Evolutionary conservation across 2,329 filamentous ascomycete genomes (phyloP).

Genomic region (Scedosporium dehoogii): DNA sequence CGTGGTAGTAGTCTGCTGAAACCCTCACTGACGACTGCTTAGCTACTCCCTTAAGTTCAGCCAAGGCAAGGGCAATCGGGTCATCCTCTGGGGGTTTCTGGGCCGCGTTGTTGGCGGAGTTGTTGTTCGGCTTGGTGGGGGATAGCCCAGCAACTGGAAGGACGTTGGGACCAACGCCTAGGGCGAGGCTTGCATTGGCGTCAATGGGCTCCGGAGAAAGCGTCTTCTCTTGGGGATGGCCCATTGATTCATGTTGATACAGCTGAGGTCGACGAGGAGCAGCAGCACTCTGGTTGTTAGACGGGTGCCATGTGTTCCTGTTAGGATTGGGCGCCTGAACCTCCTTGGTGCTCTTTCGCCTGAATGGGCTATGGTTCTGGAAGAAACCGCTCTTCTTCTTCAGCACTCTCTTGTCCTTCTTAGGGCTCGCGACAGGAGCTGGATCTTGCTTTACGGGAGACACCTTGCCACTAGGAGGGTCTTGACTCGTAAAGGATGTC

Average conservation of each 20-base stretch:
- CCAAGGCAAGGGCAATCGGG: slow-evolving; percentile 84
- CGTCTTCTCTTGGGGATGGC: slow-evolving; percentile 28
- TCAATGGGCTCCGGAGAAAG: slow-evolving; percentile 78
- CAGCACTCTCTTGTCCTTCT: slow-evolving; percentile 61
- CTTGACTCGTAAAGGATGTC: slow-evolving; percentile 79
- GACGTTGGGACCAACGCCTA: slow-evolving; percentile 93
- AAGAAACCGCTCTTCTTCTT: slow-evolving; percentile 81
- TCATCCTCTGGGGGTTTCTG: slow-evolving; percentile 56
- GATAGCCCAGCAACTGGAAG: slow-evolving; percentile 62
- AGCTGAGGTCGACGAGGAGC: slow-evolving; percentile 27
- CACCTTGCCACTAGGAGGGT: slow-evolving; percentile 61
- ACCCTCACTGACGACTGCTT: slow-evolving; percentile 78
- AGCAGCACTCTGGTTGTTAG: slow-evolving; percentile 17
- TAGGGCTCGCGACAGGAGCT: slow-evolving; percentile 38
- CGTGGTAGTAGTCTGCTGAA: slow-evolving; percentile 91
- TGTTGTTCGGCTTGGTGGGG: slow-evolving; percentile 12
- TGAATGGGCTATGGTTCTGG: slow-evolving; percentile 84
- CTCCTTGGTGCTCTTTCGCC: slow-evolving; percentile 82
- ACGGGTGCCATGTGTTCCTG: slow-evolving; percentile 51
- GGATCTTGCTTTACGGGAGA: slow-evolving; percentile 62
- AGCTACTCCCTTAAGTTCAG: slow-evolving; percentile 77
- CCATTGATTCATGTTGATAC: slow-evolving; percentile 26
- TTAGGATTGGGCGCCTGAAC: slow-evolving; percentile 30
- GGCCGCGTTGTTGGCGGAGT: slow-evolving; percentile 22
- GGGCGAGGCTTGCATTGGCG: slow-evolving; percentile 80